Base-by-base conservation (phyloP, 2,329 filamentous ascomycete genomes). In the Stylonectria norvegica region DNA sequence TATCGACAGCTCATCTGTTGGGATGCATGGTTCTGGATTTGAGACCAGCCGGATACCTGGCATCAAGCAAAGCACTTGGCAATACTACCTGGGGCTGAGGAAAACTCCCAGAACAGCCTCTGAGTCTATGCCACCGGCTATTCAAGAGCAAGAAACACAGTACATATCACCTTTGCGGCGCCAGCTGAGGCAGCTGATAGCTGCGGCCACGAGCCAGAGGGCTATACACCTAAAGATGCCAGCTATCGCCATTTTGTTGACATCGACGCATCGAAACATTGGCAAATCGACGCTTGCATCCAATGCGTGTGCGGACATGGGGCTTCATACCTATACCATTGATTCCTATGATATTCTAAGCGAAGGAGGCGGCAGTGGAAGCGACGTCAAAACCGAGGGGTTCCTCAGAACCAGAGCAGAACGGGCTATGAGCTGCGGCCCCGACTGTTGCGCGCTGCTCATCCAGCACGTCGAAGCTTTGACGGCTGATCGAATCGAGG, bases 271-370 rank as follows among this genome's bases (percentile, higher is more conserved):
- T 64, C 81, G 93, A 31, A 87, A 88, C 45, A 95, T 97, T 52
- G 93, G 93, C 35, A 98, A 98, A 63, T 75, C 86, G n/a, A 86
- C 83, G 3, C 68, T 89, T 16, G 88, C 88, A 0, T 75, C 72
- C 2, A 78, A 80, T 30, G 89, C 90, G 4, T 95, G 89, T 61
- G 78, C 85, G 3, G 91, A 96, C 56, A 84, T 96, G 47, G 93
- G 93, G 4, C 72, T 97, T 12, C 93, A 98, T 61, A 86, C 83
- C 0, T 97, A 95, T 60, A 68, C 79, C 1, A 86, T 98, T 37
- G 89, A 97, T 61, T 86, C 88, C 0, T 95, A 95, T 56, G 93
- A 98, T 55, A 88, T 98, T 29, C 72, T 95, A 4, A 91, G 89
- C n/a, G 91, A 97, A 61, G 88, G 89, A 11, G 63, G 64, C 8